Conservation (phyloP, 495 filamentous ascomycete species). For the Podospora comata region DNA sequence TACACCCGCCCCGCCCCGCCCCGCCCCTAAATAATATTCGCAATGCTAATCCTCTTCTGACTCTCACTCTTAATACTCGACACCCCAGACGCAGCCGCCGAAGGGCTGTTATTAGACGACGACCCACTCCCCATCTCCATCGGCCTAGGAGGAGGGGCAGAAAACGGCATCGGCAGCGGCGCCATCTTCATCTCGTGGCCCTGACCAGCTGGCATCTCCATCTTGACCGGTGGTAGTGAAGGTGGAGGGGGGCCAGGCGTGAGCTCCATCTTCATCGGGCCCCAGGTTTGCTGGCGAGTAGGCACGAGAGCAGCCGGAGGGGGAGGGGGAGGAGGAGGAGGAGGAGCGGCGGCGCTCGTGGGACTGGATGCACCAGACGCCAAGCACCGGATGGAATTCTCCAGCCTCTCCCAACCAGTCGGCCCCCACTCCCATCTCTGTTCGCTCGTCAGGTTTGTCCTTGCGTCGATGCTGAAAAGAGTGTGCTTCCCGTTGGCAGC, state of each 20-base stretch:
- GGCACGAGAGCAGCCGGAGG: slow-evolving; percentile 1
- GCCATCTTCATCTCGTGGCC: slow-evolving; percentile 26
- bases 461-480: slow-evolving; percentile 27
- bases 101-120: slow-evolving; percentile 26
- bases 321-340: slow-evolving; percentile 9
- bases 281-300: slow-evolving; percentile 17
- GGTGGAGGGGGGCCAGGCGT: slow-evolving; percentile 19
- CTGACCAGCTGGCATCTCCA: slow-evolving; percentile 22
- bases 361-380: slow-evolving; percentile 18
- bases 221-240: not conserved
- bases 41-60: slow-evolving; percentile 69
- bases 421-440: slow-evolving; percentile 27
- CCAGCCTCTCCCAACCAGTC: slow-evolving; percentile 30
- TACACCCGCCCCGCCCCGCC: not conserved
- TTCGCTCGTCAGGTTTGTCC: slow-evolving; percentile 27
- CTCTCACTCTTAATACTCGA: slow-evolving; percentile 36
- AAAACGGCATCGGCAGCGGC: slow-evolving; percentile 9
- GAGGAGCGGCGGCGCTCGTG: not conserved
- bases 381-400: slow-evolving; percentile 26
- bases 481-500: slow-evolving; percentile 6
- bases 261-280: slow-evolving; percentile 38
- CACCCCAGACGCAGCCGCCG: slow-evolving; percentile 19
- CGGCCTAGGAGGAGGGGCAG: not conserved
- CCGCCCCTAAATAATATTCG: slow-evolving; percentile 64
- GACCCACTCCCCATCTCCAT: slow-evolving; percentile 1